Evolutionary conservation across 768 basidiomycete genomes (phyloP), one percentile per base, ranked within the genome.

Genomic region (Calocybe cyanea): DNA sequence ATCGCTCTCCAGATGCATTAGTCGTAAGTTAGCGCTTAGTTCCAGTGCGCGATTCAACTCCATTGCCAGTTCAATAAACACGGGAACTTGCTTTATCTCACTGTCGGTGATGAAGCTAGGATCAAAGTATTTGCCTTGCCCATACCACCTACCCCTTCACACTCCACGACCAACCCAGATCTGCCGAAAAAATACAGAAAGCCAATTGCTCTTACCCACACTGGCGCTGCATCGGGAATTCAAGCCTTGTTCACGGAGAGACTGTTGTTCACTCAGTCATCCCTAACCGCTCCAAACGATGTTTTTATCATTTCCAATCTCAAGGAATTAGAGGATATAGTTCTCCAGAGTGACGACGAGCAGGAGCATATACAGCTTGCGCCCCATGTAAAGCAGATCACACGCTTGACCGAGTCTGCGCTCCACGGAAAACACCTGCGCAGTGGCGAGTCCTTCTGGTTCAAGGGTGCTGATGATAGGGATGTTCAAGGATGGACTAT

Each of bases 401-500:
- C 94, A 2, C 56, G 64, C 31, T 83, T 95, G 61, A 76, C 85
- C 0, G 71, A 68, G 33, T 60, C 70, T 7, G 72, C 71, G 5
- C 63, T 92, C 40, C 64, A 73, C 40, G 75, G 67, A 7, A 90
- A 86, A 63, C 46, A 65, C 18, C 69, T 95, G 31, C 67, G 69
- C 45, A 57, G 63, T 7, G 88, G 85, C 11, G 85, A 94, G 55
- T 82, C 89, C 46, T 89, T 97, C 58, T 92, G 85, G 82, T 97
- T 96, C 69, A 77, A 80, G 49, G 95, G 95, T 8, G 89, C 88
- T 2, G 66, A 84, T 53, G 77, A 80, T 8, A 78, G 76, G 61
- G 58, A 78, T 23, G 82, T 97, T 13, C 93, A 96, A 36, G 92
- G 91, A 4, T 97, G 85, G 85, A 68, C 81, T 11, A 52, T 92